Percentiles rank a stretch among this genome's conserved stretches.
These are phyloP conservation scores for Peronospora tabacina DNA, from an alignment of 352 stramenopile genomes.

Conservation along the genomic window DNA sequence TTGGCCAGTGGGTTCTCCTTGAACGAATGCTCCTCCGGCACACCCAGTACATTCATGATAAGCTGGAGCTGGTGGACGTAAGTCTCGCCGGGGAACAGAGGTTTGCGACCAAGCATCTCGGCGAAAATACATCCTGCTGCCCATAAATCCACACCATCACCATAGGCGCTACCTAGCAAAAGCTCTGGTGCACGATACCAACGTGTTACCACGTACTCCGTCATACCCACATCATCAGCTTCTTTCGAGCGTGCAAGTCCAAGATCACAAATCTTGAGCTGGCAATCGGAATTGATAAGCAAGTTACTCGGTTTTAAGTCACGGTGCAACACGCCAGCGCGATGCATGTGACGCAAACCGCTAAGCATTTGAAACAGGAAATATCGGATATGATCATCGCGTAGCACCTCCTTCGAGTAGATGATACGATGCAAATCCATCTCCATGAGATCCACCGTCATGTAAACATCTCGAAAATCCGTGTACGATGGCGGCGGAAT, in stretches of 20 bases:
- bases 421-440: slow-evolving; percentile 91
- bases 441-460: slow-evolving; percentile 89
- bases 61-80: slow-evolving; percentile 85
- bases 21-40: slow-evolving; percentile 83
- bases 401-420: slow-evolving; percentile 87
- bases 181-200: slow-evolving; percentile 87
- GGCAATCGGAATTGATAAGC: slow-evolving; percentile 90
- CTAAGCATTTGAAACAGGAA: slow-evolving; percentile 91
- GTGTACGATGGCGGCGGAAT: slow-evolving; percentile 76
- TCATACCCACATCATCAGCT: slow-evolving; percentile 86
- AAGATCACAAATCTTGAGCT: slow-evolving; percentile 96
- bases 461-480: slow-evolving; percentile 86
- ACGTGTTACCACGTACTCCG: slow-evolving; percentile 85
- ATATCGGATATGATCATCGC: slow-evolving; percentile 90
- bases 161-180: slow-evolving; percentile 76
- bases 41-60: slow-evolving; percentile 86
- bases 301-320: slow-evolving; percentile 85
- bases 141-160: slow-evolving; percentile 80
- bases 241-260: slow-evolving; percentile 87
- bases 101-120: slow-evolving; percentile 82
- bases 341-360: slow-evolving; percentile 85
- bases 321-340: slow-evolving; percentile 72
- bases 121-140: slow-evolving; percentile 83
- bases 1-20: slow-evolving; percentile 84
- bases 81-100: slow-evolving; percentile 77